Base-by-base conservation (phyloP, 306 rosid genomes). In the Vicia sativa region DNA sequence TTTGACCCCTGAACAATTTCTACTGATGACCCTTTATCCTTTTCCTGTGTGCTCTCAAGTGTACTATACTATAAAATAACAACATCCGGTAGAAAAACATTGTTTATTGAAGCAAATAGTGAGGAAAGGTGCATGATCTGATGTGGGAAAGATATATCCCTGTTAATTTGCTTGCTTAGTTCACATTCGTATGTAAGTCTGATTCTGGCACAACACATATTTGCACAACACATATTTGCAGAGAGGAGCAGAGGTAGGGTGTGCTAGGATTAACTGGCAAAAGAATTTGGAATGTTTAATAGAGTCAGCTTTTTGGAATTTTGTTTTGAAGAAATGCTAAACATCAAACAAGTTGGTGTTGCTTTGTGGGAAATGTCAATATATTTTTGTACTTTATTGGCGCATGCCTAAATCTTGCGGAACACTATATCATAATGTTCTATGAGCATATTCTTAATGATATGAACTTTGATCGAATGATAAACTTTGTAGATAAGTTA, bases 391-490 rank as follows among this genome's bases (percentile, higher is more conserved):
- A 34, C 38, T 34, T 6, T 34, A 7, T 39, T 15, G 45, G 19
- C 14, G 44, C 13, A n/a, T 28, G 0, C 44, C 34, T 42, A 26
- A 28, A 28, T 69, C 39, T 41, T 28, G 65, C 14, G 44, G 44
- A 56, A 42, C 11, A 7, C 45, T 41, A 5, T 8, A 54, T 29
- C 21, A 26, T 42, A 11, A 15, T 55, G 43, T 56, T 70, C 25
- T 45, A 59, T 59, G 37, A 59, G 37, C 34, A 46, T 45, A 58
- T 18, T 34, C 26, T 44, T 34, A 50, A 31, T 58, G 34, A 59
- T 29, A 58, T 19, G 57, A 14, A 53, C 53, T 68, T 53, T 19
- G 52, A 23, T 38, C 1, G 6, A 10, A 21, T 38, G 26, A 25
- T 52, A n/a, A 12, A 18, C 12, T 70, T 58, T 31, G 26, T 44